Conservation (phyloP, 768 basidiomycete genomes). For the Mycena alexandri region DNA sequence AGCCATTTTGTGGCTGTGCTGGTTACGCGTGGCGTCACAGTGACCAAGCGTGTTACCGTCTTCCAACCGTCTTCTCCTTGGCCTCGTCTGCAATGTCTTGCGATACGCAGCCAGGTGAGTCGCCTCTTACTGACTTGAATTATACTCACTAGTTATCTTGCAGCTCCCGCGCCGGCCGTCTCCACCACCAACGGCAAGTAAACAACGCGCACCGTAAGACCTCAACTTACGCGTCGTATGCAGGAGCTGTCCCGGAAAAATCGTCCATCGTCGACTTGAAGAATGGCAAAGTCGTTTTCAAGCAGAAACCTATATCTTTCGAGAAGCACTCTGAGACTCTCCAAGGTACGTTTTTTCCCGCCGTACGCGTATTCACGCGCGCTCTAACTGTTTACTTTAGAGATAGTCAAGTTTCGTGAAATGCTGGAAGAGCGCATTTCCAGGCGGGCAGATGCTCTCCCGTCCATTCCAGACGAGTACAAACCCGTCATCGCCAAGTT, state of each 20-base stretch:
- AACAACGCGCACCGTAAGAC: slow-evolving; percentile 7
- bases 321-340: slow-evolving; percentile 87
- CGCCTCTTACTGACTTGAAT: background rate
- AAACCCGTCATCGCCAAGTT: slow-evolving; percentile 84
- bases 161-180: slow-evolving; percentile 26
- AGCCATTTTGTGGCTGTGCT: slow-evolving; percentile 58
- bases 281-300: slow-evolving; percentile 82
- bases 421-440: slow-evolving; percentile 72
- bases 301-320: slow-evolving; percentile 79
- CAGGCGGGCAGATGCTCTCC: slow-evolving; percentile 63
- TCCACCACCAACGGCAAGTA: slow-evolving; percentile 44
- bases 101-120: slow-evolving; percentile 24
- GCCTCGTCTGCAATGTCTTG: slow-evolving; percentile 9
- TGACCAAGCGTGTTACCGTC: too few relatives aligned
- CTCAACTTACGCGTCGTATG: slow-evolving; percentile 45
- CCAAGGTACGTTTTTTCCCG: slow-evolving; percentile 64
- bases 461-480: slow-evolving; percentile 74
- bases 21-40: slow-evolving; percentile 9
- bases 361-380: background rate
- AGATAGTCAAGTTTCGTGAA: slow-evolving; percentile 82
- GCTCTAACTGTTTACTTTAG: slow-evolving; percentile 49
- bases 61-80: background rate
- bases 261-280: slow-evolving; percentile 70
- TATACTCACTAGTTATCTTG: slow-evolving; percentile 2
- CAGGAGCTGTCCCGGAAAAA: slow-evolving; percentile 55